phyloP scores from a whole-genome alignment of 768 basidiomycete species.

The Xanthoconium stramineum region DNA sequence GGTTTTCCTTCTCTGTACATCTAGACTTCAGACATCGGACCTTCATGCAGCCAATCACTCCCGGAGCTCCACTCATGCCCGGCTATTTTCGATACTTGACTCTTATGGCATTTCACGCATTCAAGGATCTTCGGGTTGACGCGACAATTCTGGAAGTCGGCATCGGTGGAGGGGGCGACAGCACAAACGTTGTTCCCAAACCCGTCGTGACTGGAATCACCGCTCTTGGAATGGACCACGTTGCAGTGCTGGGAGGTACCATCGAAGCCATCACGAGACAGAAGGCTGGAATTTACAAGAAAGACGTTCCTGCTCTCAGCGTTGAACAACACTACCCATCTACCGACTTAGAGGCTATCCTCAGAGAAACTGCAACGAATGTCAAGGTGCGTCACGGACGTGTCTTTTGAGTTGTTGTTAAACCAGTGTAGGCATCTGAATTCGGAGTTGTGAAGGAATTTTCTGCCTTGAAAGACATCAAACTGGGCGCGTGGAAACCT shows the following conservation, averaged over 20 bases:
- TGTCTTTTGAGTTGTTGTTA: neutral
- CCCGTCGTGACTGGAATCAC: conserved; percentile 91
- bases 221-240: conserved; percentile 90
- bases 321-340: conserved; percentile 79
- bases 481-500: conserved; percentile 50
- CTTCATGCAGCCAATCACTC: conserved; percentile 40
- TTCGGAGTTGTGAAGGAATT: conserved; percentile 60
- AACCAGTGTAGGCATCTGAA: conserved; percentile 50
- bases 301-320: conserved; percentile 81
- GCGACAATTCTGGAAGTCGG: conserved; percentile 96
- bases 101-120: conserved; percentile 87
- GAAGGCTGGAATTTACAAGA: conserved; percentile 97
- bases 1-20: conserved; percentile 7
- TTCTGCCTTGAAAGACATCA: conserved; percentile 48
- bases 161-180: conserved; percentile 90
- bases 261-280: conserved; percentile 89
- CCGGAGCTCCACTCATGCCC: conserved; percentile 69
- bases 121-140: conserved; percentile 76
- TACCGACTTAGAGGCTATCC: conserved; percentile 58
- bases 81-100: conserved; percentile 94
- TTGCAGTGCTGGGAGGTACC: conserved; percentile 82
- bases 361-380: conserved; percentile 65
- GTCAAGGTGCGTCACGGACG: conserved; percentile 46
- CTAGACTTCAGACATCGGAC: neutral
- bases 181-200: conserved; percentile 90